Evolutionary conservation across 2,329 filamentous ascomycete species (phyloP).

Genomic region (Magnaporthales sp.): DNA sequence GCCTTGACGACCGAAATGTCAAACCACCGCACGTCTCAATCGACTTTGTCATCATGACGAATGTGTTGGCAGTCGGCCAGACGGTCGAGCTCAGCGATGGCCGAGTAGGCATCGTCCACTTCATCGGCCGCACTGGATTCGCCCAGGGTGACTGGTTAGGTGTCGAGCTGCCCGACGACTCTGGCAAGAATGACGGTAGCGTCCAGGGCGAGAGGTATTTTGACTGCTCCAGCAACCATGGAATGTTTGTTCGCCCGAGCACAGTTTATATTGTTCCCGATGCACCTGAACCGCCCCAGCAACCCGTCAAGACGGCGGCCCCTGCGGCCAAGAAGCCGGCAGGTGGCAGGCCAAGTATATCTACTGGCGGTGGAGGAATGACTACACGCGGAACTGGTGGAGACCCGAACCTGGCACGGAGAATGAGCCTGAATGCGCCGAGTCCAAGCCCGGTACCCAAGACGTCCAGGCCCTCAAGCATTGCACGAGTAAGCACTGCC

Average conservation of each 20-base stretch:
- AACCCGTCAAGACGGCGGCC: conserved; percentile 20
- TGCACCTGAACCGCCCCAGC: conserved; percentile 27
- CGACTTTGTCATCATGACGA: conserved; percentile 33
- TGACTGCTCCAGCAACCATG: conserved; percentile 64
- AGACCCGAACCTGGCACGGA: conserved; percentile 47
- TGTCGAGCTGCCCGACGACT: conserved; percentile 72
- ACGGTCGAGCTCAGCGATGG: conserved; percentile 72
- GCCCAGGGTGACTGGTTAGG: conserved; percentile 81
- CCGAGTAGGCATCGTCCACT: conserved; percentile 69
- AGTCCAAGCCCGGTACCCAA: conserved; percentile 64
- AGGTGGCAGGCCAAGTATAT: conserved; percentile 21
- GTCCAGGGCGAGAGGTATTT: conserved; percentile 87
- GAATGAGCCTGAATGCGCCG: conserved; percentile 62
- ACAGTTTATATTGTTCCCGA: conserved; percentile 54
- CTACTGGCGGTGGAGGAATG: conserved; percentile 26
- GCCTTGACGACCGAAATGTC: background rate
- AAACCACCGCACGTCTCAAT: background rate
- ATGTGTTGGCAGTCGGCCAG: conserved; percentile 58
- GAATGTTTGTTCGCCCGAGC: conserved; percentile 77
- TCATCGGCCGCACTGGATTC: conserved; percentile 72
- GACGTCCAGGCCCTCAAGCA: conserved; percentile 44
- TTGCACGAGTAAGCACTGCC: conserved; percentile 39
- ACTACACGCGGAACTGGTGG: conserved; percentile 30
- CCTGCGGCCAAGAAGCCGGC: conserved; percentile 24
- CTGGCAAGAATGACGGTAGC: conserved; percentile 89